Evolutionary conservation across 345 rosid species (phyloP), one percentile per base, ranked within the genome.

Genomic region (Adansonia digitata): DNA sequence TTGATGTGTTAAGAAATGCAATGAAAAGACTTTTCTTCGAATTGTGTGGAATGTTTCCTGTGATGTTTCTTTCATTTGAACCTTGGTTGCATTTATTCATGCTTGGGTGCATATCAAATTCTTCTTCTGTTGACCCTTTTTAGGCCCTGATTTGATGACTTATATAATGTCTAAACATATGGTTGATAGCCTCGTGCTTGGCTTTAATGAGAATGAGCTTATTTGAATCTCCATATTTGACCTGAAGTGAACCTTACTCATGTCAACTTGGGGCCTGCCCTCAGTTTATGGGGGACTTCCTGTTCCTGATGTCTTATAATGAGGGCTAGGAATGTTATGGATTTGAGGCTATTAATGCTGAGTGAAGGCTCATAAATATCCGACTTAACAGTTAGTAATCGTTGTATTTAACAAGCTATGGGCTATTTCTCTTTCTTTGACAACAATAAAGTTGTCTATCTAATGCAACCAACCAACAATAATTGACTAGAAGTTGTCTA

Each of bases 1-100:
- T 67, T 27, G 15, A 27, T 49, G 2, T 68, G 72, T 46, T 68
- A 27, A 46, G 72, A 68, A 77, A 53, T 45, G 22, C 45, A 55
- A 37, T 10, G 26, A 11, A 31, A 31, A 18, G 66, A 64, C 57
- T 42, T 40, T 9, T 27, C 22, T 53, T 37, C 35, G 35, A 64
- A 20, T 34, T 53, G 5, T 27, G 6, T 71, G 31, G 13, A 31
- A 48, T 74, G 59, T 62, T 34, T 20, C 60, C 11, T 18, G 45
- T 51, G 61, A 34, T 48, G 12, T 8, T 53, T 70, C 7, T 8
- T 49, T 48, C 26, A 15, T 48, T 15, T 48, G 14, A 69, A 69
- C 22, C 15, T 49, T 49, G 27, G 42, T 34, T 49, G 73, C 60
- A 31, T 70, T 51, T 49, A 51, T 18, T 70, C 60, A 51, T 49